Evolutionary conservation across 1,139 yeast genomes (phyloP), one percentile per base, ranked within the genome.

Genomic region (Schwanniomyces etchellsii): DNA sequence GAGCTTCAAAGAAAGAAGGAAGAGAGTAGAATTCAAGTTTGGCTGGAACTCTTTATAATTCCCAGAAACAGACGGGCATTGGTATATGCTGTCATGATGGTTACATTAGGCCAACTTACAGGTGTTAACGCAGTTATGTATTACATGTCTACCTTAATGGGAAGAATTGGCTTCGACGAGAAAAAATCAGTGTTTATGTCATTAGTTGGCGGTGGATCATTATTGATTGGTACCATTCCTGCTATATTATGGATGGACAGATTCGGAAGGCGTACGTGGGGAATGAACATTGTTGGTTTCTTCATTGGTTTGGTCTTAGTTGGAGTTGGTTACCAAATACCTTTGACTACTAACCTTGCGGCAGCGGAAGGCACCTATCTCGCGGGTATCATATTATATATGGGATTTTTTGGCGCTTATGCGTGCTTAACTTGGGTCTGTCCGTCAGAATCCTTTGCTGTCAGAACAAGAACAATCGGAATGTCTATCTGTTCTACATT

Each of bases 381-480:
- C 31, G 63, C 78, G 4, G 82, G 83, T 45, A 70, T 80, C 37
- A 72, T 77, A 33, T 50, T 77, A 14, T 78, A 78, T 53, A 65
- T 77, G 66, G 73, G 72, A 40, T 79, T 78, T 51, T 77, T 77
- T 33, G 77, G 82, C 25, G 73, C 77, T 28, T 81, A 81, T 35
- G 74, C 82, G 10, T 70, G 77, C 41, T 60, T 75, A 45, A 75
- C 84, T 2, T 70, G 76, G 76, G 75, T 70, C 25, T 50, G 66
- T 34, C 76, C 76, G 3, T 56, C 74, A 3, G 76, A 70, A 43
- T 62, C 68, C 4, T 70, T 65, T 36, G 64, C 65, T 28, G 48
- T 66, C 37, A 57, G 60, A 36, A 61, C 72, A 26, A 60, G 76
- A 52, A 60, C 75, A 4, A 47, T 61, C 25, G 77, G 76, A 40